phyloP scores from a whole-genome alignment of 495 filamentous ascomycete genomes.

The Neurospora sp. region DNA sequence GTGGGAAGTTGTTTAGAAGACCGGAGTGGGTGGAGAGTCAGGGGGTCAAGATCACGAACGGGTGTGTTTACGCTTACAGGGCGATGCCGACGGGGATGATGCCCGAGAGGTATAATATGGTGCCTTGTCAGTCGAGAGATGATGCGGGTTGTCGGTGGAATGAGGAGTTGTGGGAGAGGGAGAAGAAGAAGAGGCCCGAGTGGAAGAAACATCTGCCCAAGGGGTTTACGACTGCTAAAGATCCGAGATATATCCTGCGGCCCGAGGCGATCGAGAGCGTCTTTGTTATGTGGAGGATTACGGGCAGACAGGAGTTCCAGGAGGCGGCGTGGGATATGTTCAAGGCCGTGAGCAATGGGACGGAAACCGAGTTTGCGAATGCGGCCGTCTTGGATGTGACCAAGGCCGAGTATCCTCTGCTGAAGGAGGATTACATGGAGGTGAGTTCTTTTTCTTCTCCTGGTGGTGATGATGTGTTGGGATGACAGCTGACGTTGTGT shows the following conservation, averaged over 20 bases:
- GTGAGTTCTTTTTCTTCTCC: conserved; percentile 6
- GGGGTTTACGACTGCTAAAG: conserved; percentile 30
- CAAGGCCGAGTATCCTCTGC: conserved; percentile 10
- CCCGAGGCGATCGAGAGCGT: conserved; percentile 61
- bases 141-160: conserved; percentile 58
- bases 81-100: conserved; percentile 71
- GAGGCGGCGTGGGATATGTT: conserved; percentile 73
- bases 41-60: conserved; percentile 66
- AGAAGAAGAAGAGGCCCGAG: conserved; percentile 15
- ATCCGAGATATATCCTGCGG: conserved; percentile 35
- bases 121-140: conserved; percentile 50
- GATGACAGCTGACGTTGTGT: conserved; percentile 22
- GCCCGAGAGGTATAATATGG: conserved; percentile 60
- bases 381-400: conserved; percentile 54
- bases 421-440: conserved; percentile 38
- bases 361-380: conserved; percentile 49
- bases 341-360: conserved; percentile 47
- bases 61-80: conserved; percentile 80
- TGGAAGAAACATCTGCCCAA: conserved; percentile 22
- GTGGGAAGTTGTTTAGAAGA: conserved; percentile 60
- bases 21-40: conserved; percentile 52
- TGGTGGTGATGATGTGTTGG: background rate
- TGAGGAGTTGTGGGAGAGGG: conserved; percentile 41
- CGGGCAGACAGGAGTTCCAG: conserved; percentile 50
- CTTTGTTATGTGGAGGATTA: conserved; percentile 63